Evolutionary conservation across 2,329 filamentous ascomycete genomes (phyloP).

Genomic region (Akanthomyces lecanii): DNA sequence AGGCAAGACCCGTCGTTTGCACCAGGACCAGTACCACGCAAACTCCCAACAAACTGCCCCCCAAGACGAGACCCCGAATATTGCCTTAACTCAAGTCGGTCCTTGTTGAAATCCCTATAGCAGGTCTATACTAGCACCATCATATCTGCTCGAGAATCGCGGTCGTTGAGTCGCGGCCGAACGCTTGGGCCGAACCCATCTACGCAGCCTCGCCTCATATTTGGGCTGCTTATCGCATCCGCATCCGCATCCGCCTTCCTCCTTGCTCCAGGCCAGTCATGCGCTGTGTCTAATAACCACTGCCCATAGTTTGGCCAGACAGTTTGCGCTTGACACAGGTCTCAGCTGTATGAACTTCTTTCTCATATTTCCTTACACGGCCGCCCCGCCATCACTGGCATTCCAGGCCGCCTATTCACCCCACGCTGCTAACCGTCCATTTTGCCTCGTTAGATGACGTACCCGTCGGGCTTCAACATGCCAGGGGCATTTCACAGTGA

Average conservation of each 20-base stretch:
- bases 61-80: not conserved
- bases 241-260: not conserved
- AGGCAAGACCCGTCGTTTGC: not conserved
- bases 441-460: slow-evolving; percentile 25
- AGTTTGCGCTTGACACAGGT: not conserved
- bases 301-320: not conserved
- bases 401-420: not conserved
- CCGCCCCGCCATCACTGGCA: not conserved
- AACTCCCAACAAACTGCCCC: slow-evolving; percentile 3
- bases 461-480: slow-evolving; percentile 31
- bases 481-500: slow-evolving; percentile 28
- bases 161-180: not conserved
- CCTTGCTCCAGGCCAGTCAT: not conserved
- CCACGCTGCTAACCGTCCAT: slow-evolving; percentile 9
- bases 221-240: not conserved
- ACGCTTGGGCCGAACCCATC: not conserved
- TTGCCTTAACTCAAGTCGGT: not conserved
- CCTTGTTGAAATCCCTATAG: not conserved
- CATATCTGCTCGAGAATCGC: not conserved
- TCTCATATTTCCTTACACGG: not conserved
- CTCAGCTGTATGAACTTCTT: not conserved
- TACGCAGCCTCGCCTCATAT: not conserved
- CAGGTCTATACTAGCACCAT: not conserved
- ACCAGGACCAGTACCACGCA: not conserved
- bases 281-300: not conserved